Base-by-base conservation (phyloP, 2,329 filamentous ascomycete genomes). In the Nemania bipapillata region DNA sequence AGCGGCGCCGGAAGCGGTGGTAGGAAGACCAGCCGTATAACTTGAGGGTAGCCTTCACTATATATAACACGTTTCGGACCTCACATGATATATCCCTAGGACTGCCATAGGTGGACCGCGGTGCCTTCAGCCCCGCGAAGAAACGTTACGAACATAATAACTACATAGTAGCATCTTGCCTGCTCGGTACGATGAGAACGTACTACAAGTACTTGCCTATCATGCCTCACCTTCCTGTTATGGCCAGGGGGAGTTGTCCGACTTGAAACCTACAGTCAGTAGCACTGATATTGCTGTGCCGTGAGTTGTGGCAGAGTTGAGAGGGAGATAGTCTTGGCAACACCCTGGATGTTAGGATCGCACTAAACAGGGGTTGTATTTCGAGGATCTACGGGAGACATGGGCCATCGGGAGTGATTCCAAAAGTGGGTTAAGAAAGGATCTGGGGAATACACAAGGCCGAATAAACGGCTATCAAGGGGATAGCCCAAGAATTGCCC, bases 151-250 rank as follows among this genome's bases (percentile, higher is more conserved):
- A 30, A n/a, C 20, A 55, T 60, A 50, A 28, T 55, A 3, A 42
- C 32, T 42, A n/a, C n/a, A n/a, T n/a, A n/a, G n/a, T n/a, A 60
- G 24, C 42, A 56, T 58, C 20, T 63, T 61, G 37, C 42, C 24
- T 50, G 32, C 50, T 55, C 35, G 17, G 63, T 30, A 24, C 49
- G 22, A 28, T 50, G 56, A 59, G 30, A 49, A 52, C 20, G 45
- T 65, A 47, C n/a, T 60, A 54, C 37, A 32, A 4, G 30, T 32
- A 9, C 30, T 55, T 28, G 24, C 42, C 40, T 49, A 59, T 55
- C 35, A 52, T 24, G 7, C n/a, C 55, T 64, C 65, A 71, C 66
- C 70, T 72, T 69, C 70, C 70, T 56, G 63, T 65, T 71, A 57
- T 37, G 50, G 69, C 64, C 63, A 70, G 65, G 70, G 63, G 65